Evolutionary conservation across 257 asterid species (phyloP).

Genomic region (Phtheirospermum japonicum): DNA sequence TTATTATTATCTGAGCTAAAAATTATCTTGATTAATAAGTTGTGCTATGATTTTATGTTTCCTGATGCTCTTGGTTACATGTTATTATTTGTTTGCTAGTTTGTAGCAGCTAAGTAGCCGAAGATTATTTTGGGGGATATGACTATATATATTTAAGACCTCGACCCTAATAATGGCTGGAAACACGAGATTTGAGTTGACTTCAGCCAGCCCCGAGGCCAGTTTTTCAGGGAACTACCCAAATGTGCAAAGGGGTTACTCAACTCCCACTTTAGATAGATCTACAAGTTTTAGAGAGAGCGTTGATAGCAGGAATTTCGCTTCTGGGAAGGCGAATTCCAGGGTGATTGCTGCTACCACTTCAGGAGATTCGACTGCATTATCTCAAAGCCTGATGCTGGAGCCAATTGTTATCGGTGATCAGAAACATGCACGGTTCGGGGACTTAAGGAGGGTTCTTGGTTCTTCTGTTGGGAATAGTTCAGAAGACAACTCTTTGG

Average conservation of each 20-base stretch:
- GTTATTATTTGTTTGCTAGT: constrained; percentile 28
- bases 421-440: constrained; percentile 40
- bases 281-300: constrained; percentile 84
- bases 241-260: constrained; percentile 67
- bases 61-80: constrained; percentile 24
- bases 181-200: constrained; percentile 63
- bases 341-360: constrained; percentile 53
- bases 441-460: constrained; percentile 68
- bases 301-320: constrained; percentile 53
- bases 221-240: constrained; percentile 62
- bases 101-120: constrained; percentile 32
- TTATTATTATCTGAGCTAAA: background rate
- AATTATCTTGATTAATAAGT: constrained; percentile 2
- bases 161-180: constrained; percentile 71
- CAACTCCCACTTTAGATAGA: constrained; percentile 65
- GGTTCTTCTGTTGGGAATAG: constrained; percentile 50
- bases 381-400: constrained; percentile 61
- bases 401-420: constrained; percentile 68
- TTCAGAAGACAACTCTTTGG: constrained; percentile 64
- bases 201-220: constrained; percentile 76
- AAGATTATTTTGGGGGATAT: constrained; percentile 21
- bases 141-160: constrained; percentile 36
- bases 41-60: constrained; percentile 15
- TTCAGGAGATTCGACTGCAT: constrained; percentile 54
- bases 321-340: constrained; percentile 67